A percentile compares a stretch with the other conserved stretches of the same genome.
These are phyloP conservation scores for Pontederia paniculata DNA, from an alignment of 176 grass and related monocot species.

Conservation along the genomic window DNA sequence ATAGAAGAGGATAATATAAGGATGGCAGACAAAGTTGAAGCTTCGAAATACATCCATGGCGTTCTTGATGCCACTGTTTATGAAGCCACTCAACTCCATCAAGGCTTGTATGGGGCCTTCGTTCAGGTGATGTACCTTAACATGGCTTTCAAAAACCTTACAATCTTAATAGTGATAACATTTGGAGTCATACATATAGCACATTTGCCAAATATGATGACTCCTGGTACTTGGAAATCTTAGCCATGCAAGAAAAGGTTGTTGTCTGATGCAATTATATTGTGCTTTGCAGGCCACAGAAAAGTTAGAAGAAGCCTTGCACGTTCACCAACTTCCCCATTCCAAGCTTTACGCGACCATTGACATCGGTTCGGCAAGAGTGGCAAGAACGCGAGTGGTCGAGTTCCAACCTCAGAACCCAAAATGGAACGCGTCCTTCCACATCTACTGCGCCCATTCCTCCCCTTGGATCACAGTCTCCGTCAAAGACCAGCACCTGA, in stretches of 20 bases:
- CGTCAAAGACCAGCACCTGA: constrained; percentile 49
- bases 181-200: too few relatives aligned
- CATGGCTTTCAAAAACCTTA: background rate
- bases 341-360: constrained; percentile 53
- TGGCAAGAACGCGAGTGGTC: constrained; percentile 54
- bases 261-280: background rate
- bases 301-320: constrained; percentile 35
- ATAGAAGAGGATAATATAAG: too few relatives aligned
- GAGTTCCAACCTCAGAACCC: constrained; percentile 47
- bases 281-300: constrained; percentile 27
- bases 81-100: constrained; percentile 53
- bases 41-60: constrained; percentile 47
- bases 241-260: constrained; percentile 24
- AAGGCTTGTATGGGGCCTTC: constrained; percentile 34
- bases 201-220: constrained; percentile 29
- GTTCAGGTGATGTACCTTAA: constrained; percentile 28
- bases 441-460: constrained; percentile 55
- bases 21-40: background rate
- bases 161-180: background rate
- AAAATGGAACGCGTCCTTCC: constrained; percentile 78
- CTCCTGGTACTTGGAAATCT: background rate
- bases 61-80: constrained; percentile 56
- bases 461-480: constrained; percentile 33
- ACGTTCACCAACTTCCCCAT: constrained; percentile 27
- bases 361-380: constrained; percentile 53